Conservation (phyloP, 2,329 filamentous ascomycete species). For the Alternaria panax region DNA sequence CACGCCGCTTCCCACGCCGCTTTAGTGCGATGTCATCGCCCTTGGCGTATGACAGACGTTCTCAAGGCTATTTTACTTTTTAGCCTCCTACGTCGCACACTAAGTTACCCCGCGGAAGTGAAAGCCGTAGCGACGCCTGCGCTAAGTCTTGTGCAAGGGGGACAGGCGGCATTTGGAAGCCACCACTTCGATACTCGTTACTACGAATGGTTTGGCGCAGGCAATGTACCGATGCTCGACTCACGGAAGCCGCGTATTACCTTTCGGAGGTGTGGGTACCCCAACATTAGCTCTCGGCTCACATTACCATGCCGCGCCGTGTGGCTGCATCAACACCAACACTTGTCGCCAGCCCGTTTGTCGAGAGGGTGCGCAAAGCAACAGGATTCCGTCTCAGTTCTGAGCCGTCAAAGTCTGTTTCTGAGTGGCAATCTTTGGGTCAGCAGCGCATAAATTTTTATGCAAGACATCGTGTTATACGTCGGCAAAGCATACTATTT, state of each 20-base stretch:
- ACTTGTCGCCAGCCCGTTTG: conserved; percentile 6
- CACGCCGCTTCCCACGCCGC: conserved; percentile 12
- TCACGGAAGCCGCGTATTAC: conserved; percentile 18
- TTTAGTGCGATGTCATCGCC: conserved; percentile 12
- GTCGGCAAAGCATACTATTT: conserved; percentile 9
- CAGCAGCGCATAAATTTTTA: conserved; percentile 9
- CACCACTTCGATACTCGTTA: conserved; percentile 12
- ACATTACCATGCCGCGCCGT: conserved; percentile 16
- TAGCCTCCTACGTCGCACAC: conserved; percentile 14
- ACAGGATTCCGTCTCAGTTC: background rate
- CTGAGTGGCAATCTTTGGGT: conserved; percentile 3
- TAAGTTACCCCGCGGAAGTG: conserved; percentile 16
- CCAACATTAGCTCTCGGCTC: conserved; percentile 10
- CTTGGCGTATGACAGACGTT: background rate
- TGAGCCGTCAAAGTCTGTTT: background rate
- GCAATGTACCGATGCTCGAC: conserved; percentile 22
- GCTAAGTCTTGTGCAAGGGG: conserved; percentile 11
- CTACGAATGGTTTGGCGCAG: conserved; percentile 15
- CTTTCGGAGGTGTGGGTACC: conserved; percentile 4
- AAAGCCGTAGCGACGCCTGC: conserved; percentile 6
- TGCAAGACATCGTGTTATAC: conserved; percentile 16
- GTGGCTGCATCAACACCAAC: conserved; percentile 16
- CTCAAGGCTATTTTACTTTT: conserved; percentile 16
- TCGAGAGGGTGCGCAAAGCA: conserved; percentile 2
- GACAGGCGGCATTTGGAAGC: conserved; percentile 16